These are phyloP conservation scores for Flaveria linearis DNA, from an alignment of 129 eudicot genomes.

Conservation along the genomic window DNA sequence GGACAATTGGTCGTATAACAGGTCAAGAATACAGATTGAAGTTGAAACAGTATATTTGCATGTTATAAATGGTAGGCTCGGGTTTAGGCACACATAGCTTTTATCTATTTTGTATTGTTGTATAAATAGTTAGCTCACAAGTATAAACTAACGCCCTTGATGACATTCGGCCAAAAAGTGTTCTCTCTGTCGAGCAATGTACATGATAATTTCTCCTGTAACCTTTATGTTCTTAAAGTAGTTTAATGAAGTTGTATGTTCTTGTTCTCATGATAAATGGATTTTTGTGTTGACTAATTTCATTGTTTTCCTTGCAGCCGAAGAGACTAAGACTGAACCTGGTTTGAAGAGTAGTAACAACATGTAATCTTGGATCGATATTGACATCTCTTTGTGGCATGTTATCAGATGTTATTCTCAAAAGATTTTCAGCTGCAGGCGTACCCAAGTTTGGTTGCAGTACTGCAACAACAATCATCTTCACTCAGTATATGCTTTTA, in stretches of 20 bases:
- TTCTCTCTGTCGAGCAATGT: not conserved
- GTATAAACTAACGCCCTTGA: not conserved
- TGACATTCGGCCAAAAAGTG: not conserved
- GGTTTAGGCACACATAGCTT: not conserved
- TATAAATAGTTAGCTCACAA: not conserved
- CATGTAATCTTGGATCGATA: not conserved
- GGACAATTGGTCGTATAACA: not conserved
- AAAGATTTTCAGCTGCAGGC: not conserved
- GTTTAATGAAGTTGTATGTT: not conserved
- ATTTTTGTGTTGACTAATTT: not conserved
- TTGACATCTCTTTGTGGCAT: not conserved
- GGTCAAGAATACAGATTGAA: not conserved
- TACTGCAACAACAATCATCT: not conserved
- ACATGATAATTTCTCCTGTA: not conserved
- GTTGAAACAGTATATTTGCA: not conserved
- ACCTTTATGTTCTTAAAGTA: not conserved
- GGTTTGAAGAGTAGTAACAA: conserved; percentile 19
- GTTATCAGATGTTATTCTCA: not conserved
- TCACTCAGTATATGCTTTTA: not conserved
- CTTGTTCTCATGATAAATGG: not conserved
- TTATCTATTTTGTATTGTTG: not conserved
- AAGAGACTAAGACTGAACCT: conserved; percentile 37
- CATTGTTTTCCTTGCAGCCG: conserved; percentile 25
- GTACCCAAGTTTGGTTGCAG: not conserved
- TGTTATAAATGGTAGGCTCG: not conserved